Conservation (phyloP, 2,329 filamentous ascomycete species). For the Aquanectria penicillioides region DNA sequence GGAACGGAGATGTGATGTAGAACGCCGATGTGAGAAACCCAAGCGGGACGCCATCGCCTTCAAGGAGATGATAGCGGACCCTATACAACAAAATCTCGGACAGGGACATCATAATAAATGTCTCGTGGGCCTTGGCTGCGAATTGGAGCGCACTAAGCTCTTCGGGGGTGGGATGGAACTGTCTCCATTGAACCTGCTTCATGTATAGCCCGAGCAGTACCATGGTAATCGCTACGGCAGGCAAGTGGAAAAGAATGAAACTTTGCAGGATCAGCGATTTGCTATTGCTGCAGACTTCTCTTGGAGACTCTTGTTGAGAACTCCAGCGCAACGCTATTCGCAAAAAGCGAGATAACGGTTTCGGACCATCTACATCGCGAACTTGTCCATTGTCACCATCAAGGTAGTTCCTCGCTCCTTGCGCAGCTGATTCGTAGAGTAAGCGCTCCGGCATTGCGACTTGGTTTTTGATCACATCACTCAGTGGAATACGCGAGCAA, state of each 20-base stretch:
- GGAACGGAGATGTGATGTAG: neutral
- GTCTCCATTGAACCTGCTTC: neutral
- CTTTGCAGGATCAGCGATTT: neutral
- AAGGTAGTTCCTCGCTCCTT: no score
- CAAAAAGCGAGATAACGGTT: no score
- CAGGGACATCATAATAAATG: slow-evolving; percentile 4
- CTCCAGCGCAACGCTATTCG: no score
- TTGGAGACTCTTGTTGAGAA: neutral
- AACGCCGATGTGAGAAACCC: slow-evolving; percentile 13
- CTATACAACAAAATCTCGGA: slow-evolving; percentile 1
- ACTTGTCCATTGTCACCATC: no score
- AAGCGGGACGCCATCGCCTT: neutral
- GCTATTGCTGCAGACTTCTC: slow-evolving; percentile 9
- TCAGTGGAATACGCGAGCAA: no score
- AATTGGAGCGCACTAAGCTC: slow-evolving; percentile 14
- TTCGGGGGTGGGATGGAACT: neutral
- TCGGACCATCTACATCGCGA: no score
- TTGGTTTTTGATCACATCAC: no score
- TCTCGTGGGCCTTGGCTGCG: slow-evolving; percentile 15
- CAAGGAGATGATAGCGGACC: slow-evolving; percentile 1
- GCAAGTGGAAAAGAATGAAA: slow-evolving; percentile 2
- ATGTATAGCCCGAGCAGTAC: neutral
- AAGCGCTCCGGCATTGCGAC: no score
- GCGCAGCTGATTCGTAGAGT: no score
- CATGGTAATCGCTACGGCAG: neutral